Evolutionary conservation across 805 yeast species (phyloP), one percentile per base, ranked within the genome.

Genomic region (Komagataella ulmi): DNA sequence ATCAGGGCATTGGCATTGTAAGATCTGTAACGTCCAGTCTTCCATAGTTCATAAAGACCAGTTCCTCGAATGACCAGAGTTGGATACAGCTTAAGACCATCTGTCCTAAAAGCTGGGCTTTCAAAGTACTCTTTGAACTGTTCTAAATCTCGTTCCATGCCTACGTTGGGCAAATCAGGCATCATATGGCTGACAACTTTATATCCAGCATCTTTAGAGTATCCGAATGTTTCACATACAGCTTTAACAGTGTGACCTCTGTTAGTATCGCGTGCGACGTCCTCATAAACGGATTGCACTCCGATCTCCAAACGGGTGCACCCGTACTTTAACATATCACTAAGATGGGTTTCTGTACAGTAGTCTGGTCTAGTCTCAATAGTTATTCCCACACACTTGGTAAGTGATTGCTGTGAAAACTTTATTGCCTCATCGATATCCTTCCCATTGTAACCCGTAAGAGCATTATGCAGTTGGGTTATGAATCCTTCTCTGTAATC

Each of bases 141-240:
- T 62, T 89, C 96, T 54, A 91, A 71, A 65, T 93, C 99, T 65
- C 99, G 79, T 69, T 93, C 99, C 96, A 91, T 88, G 17, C 98
- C 99, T 54, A 93, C 97, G 62, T 93, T 93, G 17, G 99, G 99
- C 60, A 93, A 74, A 72, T 93, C 99, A 14, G 99, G 99, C 99
- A 93, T 93, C 99, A 93, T 93, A 70, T 93, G 99, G 57, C 95
- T 83, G 21, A 93, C 99, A 51, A 93, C 96, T 65, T 93, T 93
- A 68, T 90, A 93, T 12, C 99, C 99, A 1, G 99, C 91, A 67
- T 93, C 99, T 65, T 93, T 93, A n/a, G 98, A 95, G 48, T 85
- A 80, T 1, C 88, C 87, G 71, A 93, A 93, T 0, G 98, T 93
- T 63, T 91, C 95, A 67, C 97, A 87, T 7, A 93, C 99, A 1